phyloP scores from a whole-genome alignment of 148 eudicot species.

The Rhododendron henanense region DNA sequence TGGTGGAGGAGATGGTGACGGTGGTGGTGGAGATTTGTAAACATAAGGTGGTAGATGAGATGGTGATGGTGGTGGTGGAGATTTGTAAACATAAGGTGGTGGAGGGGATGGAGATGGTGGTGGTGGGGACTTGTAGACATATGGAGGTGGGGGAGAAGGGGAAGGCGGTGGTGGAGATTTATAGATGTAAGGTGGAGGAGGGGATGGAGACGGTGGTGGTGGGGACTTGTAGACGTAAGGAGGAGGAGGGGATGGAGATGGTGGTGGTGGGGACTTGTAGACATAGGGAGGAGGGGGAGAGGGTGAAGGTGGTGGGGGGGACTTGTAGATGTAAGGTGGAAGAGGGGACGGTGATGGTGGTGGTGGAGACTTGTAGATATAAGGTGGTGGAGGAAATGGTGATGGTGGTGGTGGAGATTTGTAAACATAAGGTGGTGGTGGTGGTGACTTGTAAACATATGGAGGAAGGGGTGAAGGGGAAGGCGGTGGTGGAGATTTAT shows the following conservation, averaged over 20 bases:
- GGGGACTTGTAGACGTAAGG: constrained; percentile 33
- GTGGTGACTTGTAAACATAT: not conserved
- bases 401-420: constrained; percentile 30
- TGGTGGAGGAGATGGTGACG: rapidly evolving
- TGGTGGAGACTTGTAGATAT: constrained; percentile 25
- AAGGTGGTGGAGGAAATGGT: constrained; percentile 13
- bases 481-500: constrained; percentile 33
- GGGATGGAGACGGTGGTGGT: constrained; percentile 28
- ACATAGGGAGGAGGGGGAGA: constrained; percentile 16
- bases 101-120: too few relatives aligned
- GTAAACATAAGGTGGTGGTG: constrained; percentile 22
- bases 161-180: constrained; percentile 36
- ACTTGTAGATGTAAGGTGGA: constrained; percentile 13
- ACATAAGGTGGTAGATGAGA: not conserved
- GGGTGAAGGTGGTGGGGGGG: constrained; percentile 16
- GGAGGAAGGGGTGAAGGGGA: constrained; percentile 13
- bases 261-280: constrained; percentile 35
- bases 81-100: too few relatives aligned
- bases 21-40: not conserved
- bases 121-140: not conserved
- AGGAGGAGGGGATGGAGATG: constrained; percentile 6
- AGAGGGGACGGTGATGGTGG: constrained; percentile 18
- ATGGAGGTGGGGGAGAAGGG: constrained; percentile 18
- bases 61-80: too few relatives aligned
- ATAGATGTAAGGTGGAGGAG: constrained; percentile 29